phyloP scores from a whole-genome alignment of 345 rosid species.

The Anastatica hierochuntica region DNA sequence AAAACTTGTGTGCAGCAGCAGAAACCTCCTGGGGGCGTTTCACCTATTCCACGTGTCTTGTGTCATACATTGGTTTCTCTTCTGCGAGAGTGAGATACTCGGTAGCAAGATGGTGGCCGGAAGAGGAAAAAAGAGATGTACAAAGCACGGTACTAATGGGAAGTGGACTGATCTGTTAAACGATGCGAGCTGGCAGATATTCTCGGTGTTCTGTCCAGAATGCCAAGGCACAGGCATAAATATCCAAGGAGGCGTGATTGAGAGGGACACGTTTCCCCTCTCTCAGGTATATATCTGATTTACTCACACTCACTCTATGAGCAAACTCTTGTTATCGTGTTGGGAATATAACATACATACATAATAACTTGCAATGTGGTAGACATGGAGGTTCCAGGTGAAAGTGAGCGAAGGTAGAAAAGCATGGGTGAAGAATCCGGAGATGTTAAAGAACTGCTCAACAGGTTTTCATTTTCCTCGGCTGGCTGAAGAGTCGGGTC shows the following conservation, averaged over 20 bases:
- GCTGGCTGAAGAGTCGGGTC: conserved; percentile 23
- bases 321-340: not conserved
- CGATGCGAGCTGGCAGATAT: conserved; percentile 30
- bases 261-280: conserved; percentile 52
- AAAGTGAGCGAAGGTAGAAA: conserved; percentile 66
- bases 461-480: conserved; percentile 65
- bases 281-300: conserved; percentile 54
- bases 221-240: conserved; percentile 82
- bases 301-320: not conserved
- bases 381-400: conserved; percentile 72
- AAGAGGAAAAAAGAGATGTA: conserved; percentile 42
- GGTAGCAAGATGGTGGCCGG: conserved; percentile 31
- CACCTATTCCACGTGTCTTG: conserved; percentile 88
- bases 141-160: conserved; percentile 34
- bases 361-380: conserved; percentile 12
- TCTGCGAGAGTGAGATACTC: conserved; percentile 61
- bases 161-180: conserved; percentile 29
- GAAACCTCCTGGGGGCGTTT: conserved; percentile 79
- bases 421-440: conserved; percentile 88
- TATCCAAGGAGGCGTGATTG: conserved; percentile 46
- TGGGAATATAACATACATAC: not conserved
- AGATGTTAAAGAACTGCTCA: conserved; percentile 65
- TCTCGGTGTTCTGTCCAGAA: conserved; percentile 77
- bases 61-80: conserved; percentile 83
- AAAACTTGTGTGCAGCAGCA: conserved; percentile 67